Evolutionary conservation across 2,329 filamentous ascomycete species (phyloP).

Genomic region (Rhinocladiella similis): DNA sequence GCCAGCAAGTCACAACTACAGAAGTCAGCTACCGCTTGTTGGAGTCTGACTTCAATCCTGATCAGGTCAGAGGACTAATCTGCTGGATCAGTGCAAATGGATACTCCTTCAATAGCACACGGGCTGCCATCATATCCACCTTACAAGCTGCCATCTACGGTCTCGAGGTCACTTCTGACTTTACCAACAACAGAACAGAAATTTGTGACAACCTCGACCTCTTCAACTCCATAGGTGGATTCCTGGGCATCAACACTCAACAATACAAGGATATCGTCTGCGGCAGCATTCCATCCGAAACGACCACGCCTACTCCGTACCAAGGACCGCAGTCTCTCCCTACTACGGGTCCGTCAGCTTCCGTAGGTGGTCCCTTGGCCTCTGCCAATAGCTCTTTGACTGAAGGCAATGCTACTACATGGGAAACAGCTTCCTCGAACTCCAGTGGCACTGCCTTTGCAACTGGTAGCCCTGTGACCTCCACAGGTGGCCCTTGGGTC

Average conservation of each 20-base stretch:
- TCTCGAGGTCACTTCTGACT: conserved; percentile 17
- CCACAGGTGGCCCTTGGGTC: conserved; percentile 2
- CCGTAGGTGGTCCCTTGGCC: too few relatives aligned
- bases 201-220: conserved; percentile 24
- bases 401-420: conserved; percentile 7
- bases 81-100: conserved; percentile 21
- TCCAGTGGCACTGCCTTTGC: conserved; percentile 4
- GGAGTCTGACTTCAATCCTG: conserved; percentile 15
- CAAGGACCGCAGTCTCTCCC: not conserved
- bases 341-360: too few relatives aligned
- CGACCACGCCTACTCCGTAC: conserved; percentile 7
- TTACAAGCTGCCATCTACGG: conserved; percentile 23
- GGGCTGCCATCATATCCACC: conserved; percentile 14
- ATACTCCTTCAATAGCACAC: conserved; percentile 22
- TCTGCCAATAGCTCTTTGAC: too few relatives aligned
- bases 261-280: conserved; percentile 19
- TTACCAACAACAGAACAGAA: conserved; percentile 17
- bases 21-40: conserved; percentile 14
- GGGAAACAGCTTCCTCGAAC: conserved; percentile 10
- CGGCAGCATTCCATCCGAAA: conserved; percentile 13
- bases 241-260: conserved; percentile 20
- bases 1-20: conserved; percentile 16
- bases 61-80: conserved; percentile 18
- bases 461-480: not conserved
- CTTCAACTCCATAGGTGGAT: conserved; percentile 20